Evolutionary conservation across 2,329 filamentous ascomycete genomes (phyloP), one percentile per base, ranked within the genome.

Genomic region (Setomelanomma holmii): DNA sequence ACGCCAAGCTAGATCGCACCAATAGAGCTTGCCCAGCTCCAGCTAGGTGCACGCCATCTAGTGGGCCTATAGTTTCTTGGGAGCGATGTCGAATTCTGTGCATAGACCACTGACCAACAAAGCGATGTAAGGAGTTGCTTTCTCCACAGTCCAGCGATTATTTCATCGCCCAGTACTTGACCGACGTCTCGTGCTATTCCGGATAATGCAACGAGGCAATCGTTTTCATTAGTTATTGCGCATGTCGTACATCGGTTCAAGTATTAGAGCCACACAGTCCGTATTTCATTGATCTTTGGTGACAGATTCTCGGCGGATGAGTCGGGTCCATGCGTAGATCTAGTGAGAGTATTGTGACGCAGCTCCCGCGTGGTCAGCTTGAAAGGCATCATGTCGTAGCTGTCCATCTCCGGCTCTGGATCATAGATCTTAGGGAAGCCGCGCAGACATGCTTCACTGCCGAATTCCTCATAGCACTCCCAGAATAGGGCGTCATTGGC

Each of bases 111-210:
- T 27, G 6, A 6, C 53, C 50, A 59, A 14, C 27, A 36, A 21
- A 54, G 27, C 2, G 54, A 46, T 11, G 40, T 14, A 4, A 45
- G 2, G 1, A 51, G 8, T 5, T 36, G 17, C 10, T 20, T 16
- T 24, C 33, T 43, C 50, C 53, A 56, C 7, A 60, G 16, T 2
- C 53, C 53, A 24, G 53, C 50, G 12, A 60, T 38, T 1, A 60
- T 4, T 17, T 41, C 4, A 30, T 54, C 53, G 4, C 34, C 35
- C 3, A 36, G 19, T 2, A 22, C 23, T 21, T 27, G 10, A 11
- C 19, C 36, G 38, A 56, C 35, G 2, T 46, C 38, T 1, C 44
- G 20, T 10, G 41, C 35, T 16, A 56, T 33, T 12, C 54, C 54
- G 12, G 34, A 17, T 4, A 58, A 12, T 1, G 55, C 55, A 30